Evolutionary conservation across 352 stramenopile genomes (phyloP).

Genomic region (Elongisporangium prolatum): DNA sequence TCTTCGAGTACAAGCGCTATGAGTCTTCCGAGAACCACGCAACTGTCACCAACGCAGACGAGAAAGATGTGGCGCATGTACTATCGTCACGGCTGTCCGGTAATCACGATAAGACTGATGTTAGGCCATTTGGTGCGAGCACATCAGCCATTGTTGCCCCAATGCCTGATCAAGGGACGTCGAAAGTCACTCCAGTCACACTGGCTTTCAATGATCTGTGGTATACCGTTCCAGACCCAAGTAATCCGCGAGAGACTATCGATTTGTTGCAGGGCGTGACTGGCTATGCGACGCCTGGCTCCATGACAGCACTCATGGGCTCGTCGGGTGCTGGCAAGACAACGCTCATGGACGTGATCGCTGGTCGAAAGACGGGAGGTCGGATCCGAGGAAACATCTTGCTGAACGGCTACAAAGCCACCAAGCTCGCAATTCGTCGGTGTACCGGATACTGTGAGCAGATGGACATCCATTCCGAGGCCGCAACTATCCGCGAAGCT

Average conservation of each 20-base stretch:
- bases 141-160: background rate
- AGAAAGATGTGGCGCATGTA: conserved; percentile 1
- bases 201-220: conserved; percentile 30
- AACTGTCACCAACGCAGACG: conserved; percentile 2
- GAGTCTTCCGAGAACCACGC: conserved; percentile 12
- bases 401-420: conserved; percentile 27
- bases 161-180: background rate
- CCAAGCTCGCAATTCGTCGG: conserved; percentile 19
- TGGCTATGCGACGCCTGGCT: conserved; percentile 33
- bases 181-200: conserved; percentile 17
- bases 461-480: conserved; percentile 15
- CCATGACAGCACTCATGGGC: conserved; percentile 51
- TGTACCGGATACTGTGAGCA: conserved; percentile 27
- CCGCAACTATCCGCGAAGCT: conserved; percentile 77
- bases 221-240: conserved; percentile 18
- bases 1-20: conserved; percentile 25
- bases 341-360: conserved; percentile 44
- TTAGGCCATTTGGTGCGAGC: background rate
- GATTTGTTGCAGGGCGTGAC: conserved; percentile 69
- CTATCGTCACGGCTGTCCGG: background rate
- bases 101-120: background rate
- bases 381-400: conserved; percentile 46
- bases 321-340: conserved; percentile 74
- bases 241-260: conserved; percentile 23
- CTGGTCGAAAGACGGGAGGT: conserved; percentile 81